Evolutionary conservation across 176 grass and related monocot genomes (phyloP), one percentile per base, ranked within the genome.

Genomic region (Bonia amplexicaulis): DNA sequence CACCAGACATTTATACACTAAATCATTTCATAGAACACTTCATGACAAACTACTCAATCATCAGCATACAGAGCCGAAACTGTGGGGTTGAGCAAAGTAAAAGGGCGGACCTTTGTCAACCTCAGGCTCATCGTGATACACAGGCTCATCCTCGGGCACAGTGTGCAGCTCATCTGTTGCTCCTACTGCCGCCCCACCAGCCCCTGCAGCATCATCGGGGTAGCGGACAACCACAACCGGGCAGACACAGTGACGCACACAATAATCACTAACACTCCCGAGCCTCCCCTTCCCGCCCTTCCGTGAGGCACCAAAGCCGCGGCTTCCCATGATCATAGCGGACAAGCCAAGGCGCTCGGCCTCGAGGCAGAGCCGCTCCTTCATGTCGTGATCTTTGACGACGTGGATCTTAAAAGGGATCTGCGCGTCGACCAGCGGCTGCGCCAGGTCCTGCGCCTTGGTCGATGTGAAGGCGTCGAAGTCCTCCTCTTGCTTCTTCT

Each of bases 341-440:
- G 85, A 89, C 1, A 94, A 53, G 54, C 92, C 92, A 6, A 97
- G 86, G n/a, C 92, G 85, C 83, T 97, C 94, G 1, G 93, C 88
- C 88, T 97, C 94, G 16, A 97, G 90, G 72, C 94, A 97, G 74
- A 97, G 90, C 10, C 94, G 83, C 88, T 97, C 94, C 88, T 94
- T 97, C 94, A 97, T 97, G 92, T 97, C 94, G 84, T 97, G 94
- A 71, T 97, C 94, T 88, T 97, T 94, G 3, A 94, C 94, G 68
- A 97, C 82, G 54, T 97, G 94, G 83, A 97, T 90, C 92, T 94
- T 97, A 27, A 90, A 97, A 27, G 90, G 92, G 88, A 97, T 97
- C 80, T 90, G 88, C 25, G 92, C 92, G 41, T 71, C 92, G 29
- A 89, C 94, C 1, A 97, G 92, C 40, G 94, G 92, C 83, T 94